These are phyloP conservation scores for Xylaria sp. DNA, from an alignment of 2,329 filamentous ascomycete genomes.

Conservation along the genomic window DNA sequence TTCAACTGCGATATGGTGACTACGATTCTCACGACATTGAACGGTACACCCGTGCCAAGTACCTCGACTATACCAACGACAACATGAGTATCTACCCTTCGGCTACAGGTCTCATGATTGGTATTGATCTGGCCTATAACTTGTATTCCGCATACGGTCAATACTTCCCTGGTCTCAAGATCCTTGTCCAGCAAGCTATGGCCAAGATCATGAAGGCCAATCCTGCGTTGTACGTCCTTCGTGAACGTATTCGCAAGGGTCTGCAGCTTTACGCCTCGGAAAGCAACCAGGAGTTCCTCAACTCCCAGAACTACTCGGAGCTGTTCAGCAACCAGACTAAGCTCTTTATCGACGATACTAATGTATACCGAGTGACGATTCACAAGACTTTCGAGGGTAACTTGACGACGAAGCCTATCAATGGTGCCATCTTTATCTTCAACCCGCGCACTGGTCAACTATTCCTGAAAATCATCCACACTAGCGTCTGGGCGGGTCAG, in stretches of 20 bases:
- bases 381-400: constrained; percentile 99
- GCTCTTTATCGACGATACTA: constrained; percentile 98
- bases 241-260: constrained; percentile 97
- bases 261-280: constrained; percentile 96
- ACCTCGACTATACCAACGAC: constrained; percentile 97
- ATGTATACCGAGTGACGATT: constrained; percentile 98
- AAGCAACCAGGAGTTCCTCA: constrained; percentile 98
- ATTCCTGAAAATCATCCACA: constrained; percentile 99
- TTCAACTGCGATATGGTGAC: constrained; percentile 92
- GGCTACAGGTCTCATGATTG: constrained; percentile 94
- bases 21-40: constrained; percentile 99
- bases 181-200: constrained; percentile 95
- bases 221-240: constrained; percentile 88
- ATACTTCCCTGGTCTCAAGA: constrained; percentile 97
- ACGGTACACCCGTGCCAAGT: constrained; percentile 94
- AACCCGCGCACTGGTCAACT: constrained; percentile 97
- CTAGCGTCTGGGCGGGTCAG: constrained; percentile 97
- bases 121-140: constrained; percentile 96
- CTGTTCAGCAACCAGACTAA: constrained; percentile 99
- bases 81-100: constrained; percentile 99
- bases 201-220: constrained; percentile 99
- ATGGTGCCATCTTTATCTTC: constrained; percentile 99
- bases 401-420: constrained; percentile 98
- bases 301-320: constrained; percentile 98
- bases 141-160: constrained; percentile 96